phyloP scores from a whole-genome alignment of 2,329 filamentous ascomycete species.

The Pseudocercospora crystallina region DNA sequence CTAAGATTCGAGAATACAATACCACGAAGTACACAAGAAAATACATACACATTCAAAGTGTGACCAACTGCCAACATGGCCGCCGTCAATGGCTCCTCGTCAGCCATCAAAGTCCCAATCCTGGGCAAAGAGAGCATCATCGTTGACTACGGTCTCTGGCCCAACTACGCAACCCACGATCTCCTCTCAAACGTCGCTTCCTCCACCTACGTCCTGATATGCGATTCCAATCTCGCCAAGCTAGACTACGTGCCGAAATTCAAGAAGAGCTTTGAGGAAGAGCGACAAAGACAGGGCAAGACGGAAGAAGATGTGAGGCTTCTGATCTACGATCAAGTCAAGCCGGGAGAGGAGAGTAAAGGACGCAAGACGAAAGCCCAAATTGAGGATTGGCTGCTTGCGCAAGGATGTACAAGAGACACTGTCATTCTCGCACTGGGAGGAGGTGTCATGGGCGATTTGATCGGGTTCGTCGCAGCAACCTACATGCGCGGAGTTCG shows the following conservation, averaged over 20 bases:
- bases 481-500: conserved; percentile 98
- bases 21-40: neutral
- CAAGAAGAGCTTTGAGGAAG: conserved; percentile 60
- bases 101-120: conserved; percentile 70
- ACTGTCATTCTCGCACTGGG: conserved; percentile 93
- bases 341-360: conserved; percentile 92
- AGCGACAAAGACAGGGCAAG: conserved; percentile 39
- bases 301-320: conserved; percentile 60
- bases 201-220: conserved; percentile 93
- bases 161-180: conserved; percentile 76
- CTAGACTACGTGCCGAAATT: conserved; percentile 76
- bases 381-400: conserved; percentile 96
- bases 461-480: conserved; percentile 95
- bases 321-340: conserved; percentile 81
- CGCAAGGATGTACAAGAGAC: conserved; percentile 88
- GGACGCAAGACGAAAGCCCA: conserved; percentile 89
- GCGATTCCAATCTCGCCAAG: conserved; percentile 85
- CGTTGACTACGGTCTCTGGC: conserved; percentile 88
- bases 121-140: conserved; percentile 87
- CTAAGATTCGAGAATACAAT: conserved; percentile 16
- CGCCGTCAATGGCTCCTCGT: conserved; percentile 24
- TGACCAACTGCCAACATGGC: conserved; percentile 20
- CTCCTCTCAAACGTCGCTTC: conserved; percentile 74
- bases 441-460: conserved; percentile 94
- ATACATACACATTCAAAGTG: neutral